Evolutionary conservation across 495 filamentous ascomycete genomes (phyloP), one percentile per base, ranked within the genome.

Genomic region (Stereocaulon alpinum): DNA sequence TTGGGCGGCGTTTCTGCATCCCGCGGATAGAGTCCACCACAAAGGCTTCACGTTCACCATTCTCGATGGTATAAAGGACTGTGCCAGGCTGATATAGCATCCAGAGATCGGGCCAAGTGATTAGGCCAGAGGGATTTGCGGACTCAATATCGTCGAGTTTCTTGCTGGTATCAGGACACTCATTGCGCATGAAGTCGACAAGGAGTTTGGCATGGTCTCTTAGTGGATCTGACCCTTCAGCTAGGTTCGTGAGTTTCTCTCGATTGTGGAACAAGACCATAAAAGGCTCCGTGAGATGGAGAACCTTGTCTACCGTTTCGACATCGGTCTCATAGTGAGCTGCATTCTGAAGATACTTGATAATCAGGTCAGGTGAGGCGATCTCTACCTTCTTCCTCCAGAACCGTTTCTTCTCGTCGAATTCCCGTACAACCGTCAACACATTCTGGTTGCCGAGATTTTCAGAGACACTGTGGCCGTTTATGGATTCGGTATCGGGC

Each of bases 41-140:
- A 30, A 63, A 66, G 44, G 64, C 64, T 40, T 66, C 64, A 24
- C 63, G 58, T 42, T 63, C 55, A 30, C 64, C 64, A 54, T 66
- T 64, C 18, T 55, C 54, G 43, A 50, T 54, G n/a, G 58, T 55
- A 42, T 58, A 61, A 4, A 66, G 61, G 17, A 52, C 45, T 0
- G 58, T 66, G 20, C 64, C 64, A 18, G 64, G 64, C 27, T 30
- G 37, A 56, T 66, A 66, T 17, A 66, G 58, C 44, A 66, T 55
- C 61, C 61, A 66, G 18, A 61, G 6, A 20, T 64, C 49, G n/a
- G 40, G 22, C 45, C 50, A 66, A 10, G 30, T 59, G 34, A 66
- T 63, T 9, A 50, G 34, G 12, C 59, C 40, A 6, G 61, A 51
- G 29, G 64, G 58, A 30, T 29, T 55, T 9, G 11, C 32, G 24